phyloP scores from a whole-genome alignment of 495 filamentous ascomycete genomes.

The Penicillium pancosmium region DNA sequence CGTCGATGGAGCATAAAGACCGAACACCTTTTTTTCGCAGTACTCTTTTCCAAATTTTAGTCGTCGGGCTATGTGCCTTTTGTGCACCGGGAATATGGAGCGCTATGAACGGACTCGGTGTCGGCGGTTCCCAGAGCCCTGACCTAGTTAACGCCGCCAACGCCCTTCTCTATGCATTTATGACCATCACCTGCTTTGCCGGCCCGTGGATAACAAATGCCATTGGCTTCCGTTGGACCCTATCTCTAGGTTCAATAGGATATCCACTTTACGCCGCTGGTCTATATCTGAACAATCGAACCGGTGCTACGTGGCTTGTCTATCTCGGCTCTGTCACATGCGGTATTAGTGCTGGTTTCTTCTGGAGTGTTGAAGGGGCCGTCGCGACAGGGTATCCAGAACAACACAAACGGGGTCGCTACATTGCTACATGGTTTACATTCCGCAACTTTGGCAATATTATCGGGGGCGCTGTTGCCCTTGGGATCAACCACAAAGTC shows the following conservation, averaged over 20 bases:
- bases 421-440: conserved; percentile 57
- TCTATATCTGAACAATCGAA: conserved; percentile 59
- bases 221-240: conserved; percentile 52
- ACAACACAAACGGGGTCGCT: conserved; percentile 53
- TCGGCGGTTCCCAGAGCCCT: conserved; percentile 50
- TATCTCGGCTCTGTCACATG: conserved; percentile 55
- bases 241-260: conserved; percentile 56
- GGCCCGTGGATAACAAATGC: conserved; percentile 23
- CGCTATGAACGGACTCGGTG: conserved; percentile 56
- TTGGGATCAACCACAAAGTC: conserved; percentile 53
- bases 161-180: conserved; percentile 4
- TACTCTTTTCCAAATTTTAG: conserved; percentile 56
- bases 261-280: conserved; percentile 59
- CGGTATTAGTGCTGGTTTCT: conserved; percentile 53
- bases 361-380: conserved; percentile 60
- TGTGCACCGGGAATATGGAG: conserved; percentile 62
- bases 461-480: conserved; percentile 55
- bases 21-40: conserved; percentile 34
- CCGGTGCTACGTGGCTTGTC: conserved; percentile 57
- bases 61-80: conserved; percentile 57
- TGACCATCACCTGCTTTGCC: conserved; percentile 19
- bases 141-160: conserved; percentile 1
- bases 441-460: conserved; percentile 57
- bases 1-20: not conserved
- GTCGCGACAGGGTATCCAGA: conserved; percentile 58